A percentile compares a stretch with the other conserved stretches of the same genome.
phyloP scores from a whole-genome alignment of 768 basidiomycete genomes.

The Butyriboletus loyo region DNA sequence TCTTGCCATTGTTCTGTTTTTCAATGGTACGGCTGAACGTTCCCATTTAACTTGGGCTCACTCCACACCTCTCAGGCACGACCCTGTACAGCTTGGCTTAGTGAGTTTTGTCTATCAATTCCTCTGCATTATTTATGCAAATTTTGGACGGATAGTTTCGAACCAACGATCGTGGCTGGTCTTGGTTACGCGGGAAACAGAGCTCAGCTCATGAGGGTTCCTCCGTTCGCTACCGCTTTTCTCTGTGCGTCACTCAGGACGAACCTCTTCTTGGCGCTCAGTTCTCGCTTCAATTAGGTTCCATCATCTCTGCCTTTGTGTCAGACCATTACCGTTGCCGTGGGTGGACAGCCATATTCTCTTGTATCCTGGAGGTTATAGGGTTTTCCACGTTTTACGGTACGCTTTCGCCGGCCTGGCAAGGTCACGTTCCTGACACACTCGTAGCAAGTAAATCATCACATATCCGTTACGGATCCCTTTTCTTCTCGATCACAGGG shows the following conservation, averaged over 20 bases:
- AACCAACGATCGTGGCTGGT: constrained; percentile 65
- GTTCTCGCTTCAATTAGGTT: constrained; percentile 25
- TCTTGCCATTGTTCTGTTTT: constrained; percentile 49
- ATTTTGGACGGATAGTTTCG: constrained; percentile 46
- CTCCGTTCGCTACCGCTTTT: constrained; percentile 52
- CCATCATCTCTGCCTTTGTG: constrained; percentile 41
- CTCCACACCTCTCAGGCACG: constrained; percentile 13
- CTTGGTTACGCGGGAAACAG: constrained; percentile 53
- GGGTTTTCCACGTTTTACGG: constrained; percentile 60
- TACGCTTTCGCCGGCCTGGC: constrained; percentile 20
- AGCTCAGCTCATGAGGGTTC: constrained; percentile 63
- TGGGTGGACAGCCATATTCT: constrained; percentile 45
- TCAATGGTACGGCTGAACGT: constrained; percentile 40
- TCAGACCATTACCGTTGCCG: constrained; percentile 54
- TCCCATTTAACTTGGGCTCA: background rate
- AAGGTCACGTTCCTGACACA: background rate
- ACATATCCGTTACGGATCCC: constrained; percentile 47
- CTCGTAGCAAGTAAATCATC: constrained; percentile 27
- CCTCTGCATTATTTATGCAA: constrained; percentile 31
- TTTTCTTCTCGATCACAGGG: constrained; percentile 43
- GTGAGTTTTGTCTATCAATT: constrained; percentile 20
- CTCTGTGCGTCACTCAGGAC: constrained; percentile 33
- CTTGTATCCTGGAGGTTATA: constrained; percentile 40
- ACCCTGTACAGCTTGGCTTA: constrained; percentile 17
- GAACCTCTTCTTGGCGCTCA: background rate